Evolutionary conservation across 495 filamentous ascomycete species (phyloP), one percentile per base, ranked within the genome.

Genomic region (Hyphodiscus hymeniophilus): DNA sequence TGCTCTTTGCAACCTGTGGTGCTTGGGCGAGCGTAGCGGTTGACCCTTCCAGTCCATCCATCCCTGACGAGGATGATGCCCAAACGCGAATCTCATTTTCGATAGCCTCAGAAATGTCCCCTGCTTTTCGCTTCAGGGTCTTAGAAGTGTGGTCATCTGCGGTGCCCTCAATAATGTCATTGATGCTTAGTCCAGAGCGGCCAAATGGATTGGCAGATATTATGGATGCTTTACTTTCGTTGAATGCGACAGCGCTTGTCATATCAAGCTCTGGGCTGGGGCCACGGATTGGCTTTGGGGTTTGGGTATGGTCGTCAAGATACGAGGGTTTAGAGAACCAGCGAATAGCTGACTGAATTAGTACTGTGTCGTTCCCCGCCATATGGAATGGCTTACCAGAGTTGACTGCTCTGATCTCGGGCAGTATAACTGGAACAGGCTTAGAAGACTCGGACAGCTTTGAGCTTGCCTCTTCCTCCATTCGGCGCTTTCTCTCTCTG

Each of bases 211-310:
- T 35, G 20, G 21, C 13, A 2, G 36, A 35, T 11, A 24, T n/a
- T 21, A 47, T 43, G 17, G 56, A 52, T 30, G 58, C 52, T 53
- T 67, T 67, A 48, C 63, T 65, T 20, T 60, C 50, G 21, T 66
- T 65, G 41, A 57, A 68, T 13, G 35, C 55, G 30, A 64, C 63
- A 10, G 66, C 66, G 41, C 63, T 66, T 12, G 66, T 66, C 62
- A 68, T 66, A 43, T 70, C 65, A 21, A 62, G 47, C 33, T 61
- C 60, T 16, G 57, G 57, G 31, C 56, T 52, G 17, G 42, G 51
- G 16, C 28, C 18, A 5, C 42, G 40, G 31, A 55, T 52, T 13
- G 28, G 0, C 31, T 42, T 20, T 16, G 47, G 35, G 12, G 16
- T 34, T 13, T 46, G 30, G 17, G 28, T 38, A 20, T 42, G 35